Conservation (phyloP, 75 land plant species). For the Sequoia sempervirens region DNA sequence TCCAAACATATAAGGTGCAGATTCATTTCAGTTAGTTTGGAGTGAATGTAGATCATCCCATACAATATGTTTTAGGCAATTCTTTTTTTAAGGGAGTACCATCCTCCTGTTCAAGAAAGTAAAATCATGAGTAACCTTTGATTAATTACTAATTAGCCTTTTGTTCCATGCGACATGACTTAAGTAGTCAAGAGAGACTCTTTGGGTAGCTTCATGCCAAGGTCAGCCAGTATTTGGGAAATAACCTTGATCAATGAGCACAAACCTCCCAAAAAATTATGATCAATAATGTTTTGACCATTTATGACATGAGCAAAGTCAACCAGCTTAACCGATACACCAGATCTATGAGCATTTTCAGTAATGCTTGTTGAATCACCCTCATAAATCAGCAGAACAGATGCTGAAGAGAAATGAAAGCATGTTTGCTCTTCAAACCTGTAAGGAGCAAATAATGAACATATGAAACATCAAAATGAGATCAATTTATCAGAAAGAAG, state of each 20-base stretch:
- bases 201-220: neutral
- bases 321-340: constrained; percentile 58
- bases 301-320: constrained; percentile 92
- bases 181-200: neutral
- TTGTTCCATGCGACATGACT: neutral
- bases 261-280: constrained; percentile 82
- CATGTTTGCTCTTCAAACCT: constrained; percentile 78
- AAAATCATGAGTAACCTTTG: neutral
- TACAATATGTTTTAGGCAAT: neutral
- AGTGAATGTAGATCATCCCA: no score
- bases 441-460: constrained; percentile 1
- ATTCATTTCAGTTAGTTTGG: no score
- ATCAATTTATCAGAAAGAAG: neutral
- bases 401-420: constrained; percentile 77
- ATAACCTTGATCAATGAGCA: constrained; percentile 74
- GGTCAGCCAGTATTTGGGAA: constrained; percentile 36
- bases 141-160: no score
- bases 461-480: neutral
- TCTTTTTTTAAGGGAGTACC: neutral
- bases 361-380: constrained; percentile 10
- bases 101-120: neutral
- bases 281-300: constrained; percentile 68
- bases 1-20: no score
- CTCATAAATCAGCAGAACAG: constrained; percentile 68
- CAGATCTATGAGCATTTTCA: constrained; percentile 8